Conservation (phyloP, 805 yeast species). For the Nakazawaea ernobii region DNA sequence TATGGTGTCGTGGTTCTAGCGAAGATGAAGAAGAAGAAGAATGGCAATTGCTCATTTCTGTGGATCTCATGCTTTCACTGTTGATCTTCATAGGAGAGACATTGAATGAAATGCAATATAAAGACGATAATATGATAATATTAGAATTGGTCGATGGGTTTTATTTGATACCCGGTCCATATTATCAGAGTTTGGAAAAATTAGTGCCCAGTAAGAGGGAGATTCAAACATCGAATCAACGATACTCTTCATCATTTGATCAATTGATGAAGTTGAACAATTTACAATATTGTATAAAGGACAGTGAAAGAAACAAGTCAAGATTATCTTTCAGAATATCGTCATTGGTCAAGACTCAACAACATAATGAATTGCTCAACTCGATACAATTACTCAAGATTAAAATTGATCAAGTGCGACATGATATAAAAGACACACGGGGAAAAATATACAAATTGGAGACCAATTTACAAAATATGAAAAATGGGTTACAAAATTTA, state of each 20-base stretch:
- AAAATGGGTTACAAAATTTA: not conserved
- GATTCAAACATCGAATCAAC: constrained; percentile 8
- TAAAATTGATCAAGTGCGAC: constrained; percentile 5
- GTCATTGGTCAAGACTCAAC: constrained; percentile 12
- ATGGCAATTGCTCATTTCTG: constrained; percentile 22
- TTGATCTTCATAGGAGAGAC: constrained; percentile 27
- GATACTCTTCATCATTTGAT: constrained; percentile 29
- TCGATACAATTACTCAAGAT: constrained; percentile 8
- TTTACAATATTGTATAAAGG: constrained; percentile 29
- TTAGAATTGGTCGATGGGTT: constrained; percentile 27
- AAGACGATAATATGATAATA: constrained; percentile 18
- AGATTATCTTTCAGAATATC: constrained; percentile 10
- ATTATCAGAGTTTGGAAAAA: not conserved
- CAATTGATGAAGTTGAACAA: constrained; percentile 36
- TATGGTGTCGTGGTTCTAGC: constrained; percentile 16
- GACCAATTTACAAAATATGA: not conserved
- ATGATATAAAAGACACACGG: not conserved
- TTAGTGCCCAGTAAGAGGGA: not conserved
- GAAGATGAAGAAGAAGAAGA: not conserved
- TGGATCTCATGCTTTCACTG: constrained; percentile 23
- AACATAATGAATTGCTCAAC: constrained; percentile 7
- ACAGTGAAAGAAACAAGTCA: constrained; percentile 20
- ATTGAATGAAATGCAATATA: constrained; percentile 15
- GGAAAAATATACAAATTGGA: not conserved
- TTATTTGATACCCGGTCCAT: constrained; percentile 13